Evolutionary conservation across 768 basidiomycete genomes (phyloP).

Genomic region (Boletus pseudo-olivaceus): DNA sequence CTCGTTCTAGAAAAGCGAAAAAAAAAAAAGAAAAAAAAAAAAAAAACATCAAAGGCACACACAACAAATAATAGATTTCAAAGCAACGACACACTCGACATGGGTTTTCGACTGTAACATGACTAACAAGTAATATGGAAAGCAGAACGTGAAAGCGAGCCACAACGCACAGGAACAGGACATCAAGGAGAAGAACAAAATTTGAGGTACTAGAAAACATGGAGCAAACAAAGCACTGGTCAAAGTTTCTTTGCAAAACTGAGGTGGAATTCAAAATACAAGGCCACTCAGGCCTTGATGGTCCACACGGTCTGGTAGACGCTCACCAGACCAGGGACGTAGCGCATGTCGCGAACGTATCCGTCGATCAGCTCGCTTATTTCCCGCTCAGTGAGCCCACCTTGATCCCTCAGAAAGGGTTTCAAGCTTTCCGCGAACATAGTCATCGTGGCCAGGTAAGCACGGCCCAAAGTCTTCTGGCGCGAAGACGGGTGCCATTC

Average conservation of each 20-base stretch:
- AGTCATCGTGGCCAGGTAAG: slow-evolving; percentile 37
- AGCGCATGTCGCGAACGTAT: slow-evolving; percentile 46
- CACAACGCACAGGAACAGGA: not conserved
- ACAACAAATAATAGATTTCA: not conserved
- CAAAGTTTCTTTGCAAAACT: not conserved
- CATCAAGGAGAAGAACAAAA: not conserved
- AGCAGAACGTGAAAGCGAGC: not conserved
- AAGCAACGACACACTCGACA: not conserved
- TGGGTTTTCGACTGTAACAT: not conserved
- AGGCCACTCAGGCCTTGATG: slow-evolving; percentile 21
- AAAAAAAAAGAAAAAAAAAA: too few relatives aligned
- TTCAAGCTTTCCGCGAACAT: slow-evolving; percentile 48
- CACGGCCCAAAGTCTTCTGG: slow-evolving; percentile 39
- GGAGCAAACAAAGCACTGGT: not conserved
- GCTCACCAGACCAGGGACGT: slow-evolving; percentile 44
- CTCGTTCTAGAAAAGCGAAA: too few relatives aligned
- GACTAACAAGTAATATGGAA: not conserved
- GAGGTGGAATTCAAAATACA: not conserved
- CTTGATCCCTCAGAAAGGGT: slow-evolving; percentile 42
- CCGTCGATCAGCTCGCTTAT: slow-evolving; percentile 39
- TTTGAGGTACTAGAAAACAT: not conserved
- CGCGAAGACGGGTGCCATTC: slow-evolving; percentile 42
- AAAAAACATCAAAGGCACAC: too few relatives aligned
- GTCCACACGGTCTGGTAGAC: slow-evolving; percentile 52
- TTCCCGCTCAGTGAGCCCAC: slow-evolving; percentile 35